These are phyloP conservation scores for Pseudogymnoascus sp. DNA, from an alignment of 2,329 filamentous ascomycete species.

Conservation along the genomic window DNA sequence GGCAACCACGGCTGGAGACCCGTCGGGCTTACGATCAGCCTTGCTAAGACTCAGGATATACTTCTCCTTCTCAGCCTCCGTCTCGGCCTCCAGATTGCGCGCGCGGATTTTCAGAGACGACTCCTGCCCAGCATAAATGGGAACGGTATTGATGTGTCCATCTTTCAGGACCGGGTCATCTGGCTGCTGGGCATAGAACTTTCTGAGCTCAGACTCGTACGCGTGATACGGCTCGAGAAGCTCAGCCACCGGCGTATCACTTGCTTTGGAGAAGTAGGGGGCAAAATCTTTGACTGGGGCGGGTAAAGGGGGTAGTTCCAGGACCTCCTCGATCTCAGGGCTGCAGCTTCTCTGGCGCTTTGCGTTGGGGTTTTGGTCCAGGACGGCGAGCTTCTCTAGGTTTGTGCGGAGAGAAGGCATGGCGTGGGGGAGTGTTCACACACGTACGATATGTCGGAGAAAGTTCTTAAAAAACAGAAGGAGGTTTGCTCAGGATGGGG, in stretches of 20 bases:
- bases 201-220: slow-evolving; percentile 58
- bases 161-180: slow-evolving; percentile 48
- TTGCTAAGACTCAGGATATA: slow-evolving; percentile 63
- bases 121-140: slow-evolving; percentile 53
- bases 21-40: slow-evolving; percentile 51
- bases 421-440: background rate
- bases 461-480: background rate
- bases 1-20: slow-evolving; percentile 58
- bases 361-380: background rate
- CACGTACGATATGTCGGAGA: background rate
- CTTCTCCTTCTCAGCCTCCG: slow-evolving; percentile 48
- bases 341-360: slow-evolving; percentile 1
- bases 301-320: slow-evolving; percentile 16
- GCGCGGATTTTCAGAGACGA: slow-evolving; percentile 52
- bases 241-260: slow-evolving; percentile 44
- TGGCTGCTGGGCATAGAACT: slow-evolving; percentile 61
- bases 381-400: background rate
- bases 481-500: background rate
- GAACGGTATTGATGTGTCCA: slow-evolving; percentile 53
- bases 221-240: slow-evolving; percentile 58
- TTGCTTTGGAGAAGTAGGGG: slow-evolving; percentile 45
- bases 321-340: background rate
- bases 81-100: slow-evolving; percentile 48
- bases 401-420: background rate
- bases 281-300: slow-evolving; percentile 24